These are phyloP conservation scores for Mycena citricolor DNA, from an alignment of 1,284 basidiomycete species.

Conservation along the genomic window DNA sequence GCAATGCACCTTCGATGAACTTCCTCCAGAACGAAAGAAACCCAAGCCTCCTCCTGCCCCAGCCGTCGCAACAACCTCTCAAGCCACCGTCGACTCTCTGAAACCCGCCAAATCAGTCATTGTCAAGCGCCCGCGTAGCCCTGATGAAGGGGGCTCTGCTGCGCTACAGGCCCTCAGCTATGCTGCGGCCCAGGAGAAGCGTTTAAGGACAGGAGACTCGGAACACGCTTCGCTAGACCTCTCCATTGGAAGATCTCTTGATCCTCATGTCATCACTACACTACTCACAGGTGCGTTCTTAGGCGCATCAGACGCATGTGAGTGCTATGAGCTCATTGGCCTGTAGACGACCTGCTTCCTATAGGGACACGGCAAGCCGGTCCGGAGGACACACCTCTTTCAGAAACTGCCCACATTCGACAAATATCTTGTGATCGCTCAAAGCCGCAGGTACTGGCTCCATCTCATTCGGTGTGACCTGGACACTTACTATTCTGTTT, in stretches of 20 bases:
- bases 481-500: slow-evolving; percentile 1
- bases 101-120: slow-evolving; percentile 2
- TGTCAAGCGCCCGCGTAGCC: slow-evolving; percentile 20
- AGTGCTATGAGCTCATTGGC: neutral
- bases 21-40: slow-evolving; percentile 28
- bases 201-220: slow-evolving; percentile 21
- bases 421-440: slow-evolving; percentile 20
- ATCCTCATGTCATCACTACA: slow-evolving; percentile 26
- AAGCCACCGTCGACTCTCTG: slow-evolving; percentile 6
- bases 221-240: slow-evolving; percentile 24
- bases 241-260: slow-evolving; percentile 21
- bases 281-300: slow-evolving; percentile 23
- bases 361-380: slow-evolving; percentile 27
- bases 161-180: slow-evolving; percentile 24
- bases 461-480: neutral
- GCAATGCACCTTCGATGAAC: slow-evolving; percentile 28
- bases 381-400: slow-evolving; percentile 21
- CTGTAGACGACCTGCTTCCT: slow-evolving; percentile 26
- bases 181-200: slow-evolving; percentile 24
- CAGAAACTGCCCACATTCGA: slow-evolving; percentile 19
- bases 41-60: slow-evolving; percentile 19
- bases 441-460: slow-evolving; percentile 17
- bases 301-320: neutral
- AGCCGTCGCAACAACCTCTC: slow-evolving; percentile 11
- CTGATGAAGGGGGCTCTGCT: slow-evolving; percentile 19